Evolutionary conservation across 768 basidiomycete genomes (phyloP).

Genomic region (Calocybe gangraenosa): DNA sequence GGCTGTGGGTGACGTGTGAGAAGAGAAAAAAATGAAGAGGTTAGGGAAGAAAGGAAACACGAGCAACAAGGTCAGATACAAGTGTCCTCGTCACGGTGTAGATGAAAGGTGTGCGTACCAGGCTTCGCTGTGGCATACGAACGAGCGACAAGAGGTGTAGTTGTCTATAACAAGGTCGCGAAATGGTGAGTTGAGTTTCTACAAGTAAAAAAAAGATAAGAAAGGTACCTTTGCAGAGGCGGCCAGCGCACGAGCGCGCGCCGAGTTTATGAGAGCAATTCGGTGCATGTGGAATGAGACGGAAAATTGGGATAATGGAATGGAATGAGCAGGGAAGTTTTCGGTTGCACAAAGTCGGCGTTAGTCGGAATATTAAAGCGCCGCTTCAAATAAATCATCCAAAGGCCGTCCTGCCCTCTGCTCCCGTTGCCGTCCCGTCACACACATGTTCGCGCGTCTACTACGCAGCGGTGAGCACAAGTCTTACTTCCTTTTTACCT

Average conservation of each 20-base stretch:
- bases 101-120: slow-evolving; percentile 49
- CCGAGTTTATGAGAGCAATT: slow-evolving; percentile 81
- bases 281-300: slow-evolving; percentile 67
- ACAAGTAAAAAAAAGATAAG: slow-evolving; percentile 14
- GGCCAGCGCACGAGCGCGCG: slow-evolving; percentile 72
- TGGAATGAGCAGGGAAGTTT: slow-evolving; percentile 43
- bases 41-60: slow-evolving; percentile 16
- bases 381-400: slow-evolving; percentile 28
- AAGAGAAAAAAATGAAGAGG: slow-evolving; percentile 20
- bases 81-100: neutral
- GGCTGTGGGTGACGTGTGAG: slow-evolving; percentile 50
- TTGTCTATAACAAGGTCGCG: slow-evolving; percentile 31
- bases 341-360: slow-evolving; percentile 37
- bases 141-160: slow-evolving; percentile 58
- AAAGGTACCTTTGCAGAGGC: slow-evolving; percentile 56
- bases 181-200: too few species aligned
- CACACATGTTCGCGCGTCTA: slow-evolving; percentile 19
- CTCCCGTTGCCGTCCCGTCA: slow-evolving; percentile 1
- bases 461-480: slow-evolving; percentile 27
- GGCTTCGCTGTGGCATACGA: slow-evolving; percentile 98
- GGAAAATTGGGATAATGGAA: slow-evolving; percentile 43
- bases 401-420: slow-evolving; percentile 3
- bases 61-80: slow-evolving; percentile 22
- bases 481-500: neutral
- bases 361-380: slow-evolving; percentile 46